phyloP scores from a whole-genome alignment of 768 basidiomycete genomes.

The Naematelia aurantialba region DNA sequence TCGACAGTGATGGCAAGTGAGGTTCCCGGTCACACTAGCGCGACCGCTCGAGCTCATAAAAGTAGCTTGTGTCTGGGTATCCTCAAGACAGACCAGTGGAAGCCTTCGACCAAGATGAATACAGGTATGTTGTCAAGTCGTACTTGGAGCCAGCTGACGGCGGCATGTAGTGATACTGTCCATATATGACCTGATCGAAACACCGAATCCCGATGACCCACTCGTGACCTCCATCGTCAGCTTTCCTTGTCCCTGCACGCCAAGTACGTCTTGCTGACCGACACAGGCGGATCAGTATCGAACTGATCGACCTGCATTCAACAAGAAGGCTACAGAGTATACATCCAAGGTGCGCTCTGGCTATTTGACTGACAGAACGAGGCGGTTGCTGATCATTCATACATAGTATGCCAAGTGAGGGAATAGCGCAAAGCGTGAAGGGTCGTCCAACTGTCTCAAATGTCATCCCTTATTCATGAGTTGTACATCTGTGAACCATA shows the following conservation, averaged over 20 bases:
- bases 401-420: neutral
- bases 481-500: neutral
- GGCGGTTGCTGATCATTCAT: neutral
- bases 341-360: slow-evolving; percentile 30
- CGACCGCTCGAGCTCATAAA: neutral
- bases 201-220: slow-evolving; percentile 51
- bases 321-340: slow-evolving; percentile 41
- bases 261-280: neutral
- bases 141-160: neutral
- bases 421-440: neutral
- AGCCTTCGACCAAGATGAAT: slow-evolving; percentile 50
- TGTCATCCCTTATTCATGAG: neutral
- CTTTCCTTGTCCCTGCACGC: neutral
- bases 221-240: slow-evolving; percentile 49
- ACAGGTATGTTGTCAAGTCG: slow-evolving; percentile 23
- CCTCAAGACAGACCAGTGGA: slow-evolving; percentile 52
- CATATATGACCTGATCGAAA: slow-evolving; percentile 46
- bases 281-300: slow-evolving; percentile 43
- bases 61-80: slow-evolving; percentile 49
- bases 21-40: slow-evolving; percentile 3
- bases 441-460: neutral
- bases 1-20: slow-evolving; percentile 51
- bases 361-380: neutral
- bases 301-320: slow-evolving; percentile 36
- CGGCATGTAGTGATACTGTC: slow-evolving; percentile 41